A percentile compares a stretch with the other conserved stretches of the same genome.
phyloP scores from a whole-genome alignment of 2,329 filamentous ascomycete genomes.

The Cladophialophora yegresii region DNA sequence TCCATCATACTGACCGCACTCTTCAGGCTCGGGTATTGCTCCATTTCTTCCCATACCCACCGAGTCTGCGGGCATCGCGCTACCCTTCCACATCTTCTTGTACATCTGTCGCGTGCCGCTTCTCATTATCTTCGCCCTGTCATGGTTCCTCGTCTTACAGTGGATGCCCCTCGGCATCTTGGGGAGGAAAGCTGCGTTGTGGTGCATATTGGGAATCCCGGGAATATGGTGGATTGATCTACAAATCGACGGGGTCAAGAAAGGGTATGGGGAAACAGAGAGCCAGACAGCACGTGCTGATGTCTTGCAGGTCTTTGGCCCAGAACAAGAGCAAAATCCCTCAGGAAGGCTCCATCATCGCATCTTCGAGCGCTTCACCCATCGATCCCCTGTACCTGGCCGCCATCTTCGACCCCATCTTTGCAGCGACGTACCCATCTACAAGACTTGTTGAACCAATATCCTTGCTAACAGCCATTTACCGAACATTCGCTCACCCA shows the following conservation, averaged over 20 bases:
- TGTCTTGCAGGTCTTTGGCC: conserved; percentile 60
- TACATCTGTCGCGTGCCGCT: conserved; percentile 80
- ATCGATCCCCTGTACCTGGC: conserved; percentile 92
- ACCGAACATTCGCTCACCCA: conserved; percentile 68
- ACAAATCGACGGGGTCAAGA: conserved; percentile 95
- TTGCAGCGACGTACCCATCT: conserved; percentile 79
- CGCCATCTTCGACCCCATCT: conserved; percentile 93
- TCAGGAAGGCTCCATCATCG: conserved; percentile 77
- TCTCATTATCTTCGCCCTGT: conserved; percentile 65
- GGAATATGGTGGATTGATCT: conserved; percentile 98
- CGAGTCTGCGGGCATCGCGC: conserved; percentile 62
- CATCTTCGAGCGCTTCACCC: conserved; percentile 86
- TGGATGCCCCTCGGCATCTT: conserved; percentile 71
- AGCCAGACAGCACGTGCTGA: conserved; percentile 24
- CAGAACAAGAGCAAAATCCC: conserved; percentile 75
- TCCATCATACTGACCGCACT: conserved; percentile 3
- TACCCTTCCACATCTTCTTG: conserved; percentile 68
- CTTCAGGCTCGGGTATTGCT: conserved; percentile 84
- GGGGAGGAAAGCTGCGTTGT: conserved; percentile 79
- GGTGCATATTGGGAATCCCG: conserved; percentile 82
- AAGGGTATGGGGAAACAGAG: conserved; percentile 62
- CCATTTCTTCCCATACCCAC: conserved; percentile 85
- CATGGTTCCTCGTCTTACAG: conserved; percentile 81
- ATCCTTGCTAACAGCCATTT: conserved; percentile 72
- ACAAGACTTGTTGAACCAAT: conserved; percentile 73